Conservation (phyloP, 371 early-diverging fungal genomes). For the Actinomucor elegans region DNA sequence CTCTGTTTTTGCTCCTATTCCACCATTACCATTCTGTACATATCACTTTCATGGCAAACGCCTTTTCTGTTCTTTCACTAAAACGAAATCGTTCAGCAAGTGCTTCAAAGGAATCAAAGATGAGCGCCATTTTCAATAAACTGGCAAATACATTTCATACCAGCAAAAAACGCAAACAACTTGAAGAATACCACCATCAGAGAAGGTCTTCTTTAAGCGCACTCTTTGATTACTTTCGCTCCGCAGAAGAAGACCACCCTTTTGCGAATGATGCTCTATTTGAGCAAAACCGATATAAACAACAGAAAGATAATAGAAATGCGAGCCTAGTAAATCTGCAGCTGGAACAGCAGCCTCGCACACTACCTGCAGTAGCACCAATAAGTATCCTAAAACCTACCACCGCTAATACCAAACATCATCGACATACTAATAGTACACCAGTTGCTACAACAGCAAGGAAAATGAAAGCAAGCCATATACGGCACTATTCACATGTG, state of each 20-base stretch:
- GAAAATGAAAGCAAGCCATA: conserved; percentile 18
- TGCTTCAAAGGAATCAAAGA: conserved; percentile 3
- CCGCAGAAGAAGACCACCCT: conserved; percentile 4
- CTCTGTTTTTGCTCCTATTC: background rate
- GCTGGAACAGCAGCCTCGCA: background rate
- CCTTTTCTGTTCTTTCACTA: conserved; percentile 17
- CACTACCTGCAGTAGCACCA: background rate
- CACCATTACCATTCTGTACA: too few relatives aligned
- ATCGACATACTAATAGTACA: conserved; percentile 16
- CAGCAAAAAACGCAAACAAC: conserved; percentile 4
- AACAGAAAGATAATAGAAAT: conserved; percentile 9
- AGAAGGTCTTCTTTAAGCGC: conserved; percentile 3
- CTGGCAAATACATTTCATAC: conserved; percentile 10
- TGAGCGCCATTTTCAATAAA: conserved; percentile 7
- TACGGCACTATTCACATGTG: conserved; percentile 40
- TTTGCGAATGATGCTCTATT: conserved; percentile 18
- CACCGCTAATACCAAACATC: background rate
- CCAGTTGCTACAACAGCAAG: conserved; percentile 1
- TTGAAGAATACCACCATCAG: background rate
- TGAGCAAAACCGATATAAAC: conserved; percentile 21
- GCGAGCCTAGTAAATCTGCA: background rate
- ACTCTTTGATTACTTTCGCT: conserved; percentile 16
- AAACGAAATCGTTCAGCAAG: conserved; percentile 17
- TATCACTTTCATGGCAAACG: conserved; percentile 15
- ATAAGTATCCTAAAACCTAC: background rate